A percentile compares a stretch with the other conserved stretches of the same genome.
Evolutionary conservation across 1,284 basidiomycete species (phyloP).

Genomic region (Ceratobasidium sp.): DNA sequence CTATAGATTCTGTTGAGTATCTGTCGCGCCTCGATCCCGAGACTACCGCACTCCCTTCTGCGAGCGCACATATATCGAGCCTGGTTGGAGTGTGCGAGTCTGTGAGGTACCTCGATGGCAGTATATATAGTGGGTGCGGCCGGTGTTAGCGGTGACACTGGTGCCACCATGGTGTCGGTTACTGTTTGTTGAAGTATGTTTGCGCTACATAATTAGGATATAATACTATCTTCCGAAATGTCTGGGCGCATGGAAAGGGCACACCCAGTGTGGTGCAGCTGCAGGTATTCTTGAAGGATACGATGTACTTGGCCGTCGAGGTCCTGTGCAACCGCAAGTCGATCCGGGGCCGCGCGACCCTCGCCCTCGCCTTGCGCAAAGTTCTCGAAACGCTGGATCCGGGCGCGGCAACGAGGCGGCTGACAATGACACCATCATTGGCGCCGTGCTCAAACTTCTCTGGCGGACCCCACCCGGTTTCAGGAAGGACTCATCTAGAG

Average conservation of each 20-base stretch:
- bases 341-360: background rate
- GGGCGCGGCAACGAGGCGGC: background rate
- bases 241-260: background rate
- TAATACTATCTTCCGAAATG: background rate
- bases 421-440: background rate
- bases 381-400: background rate
- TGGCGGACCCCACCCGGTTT: background rate
- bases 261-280: background rate
- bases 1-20: too few species aligned
- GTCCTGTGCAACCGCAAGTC: background rate
- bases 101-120: too few species aligned
- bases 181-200: too few species aligned
- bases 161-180: too few species aligned
- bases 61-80: too few species aligned
- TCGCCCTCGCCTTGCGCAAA: background rate
- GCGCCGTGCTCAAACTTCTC: background rate
- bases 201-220: too few species aligned
- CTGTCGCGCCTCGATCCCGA: too few species aligned
- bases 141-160: too few species aligned
- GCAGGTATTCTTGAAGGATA: background rate
- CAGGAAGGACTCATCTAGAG: background rate
- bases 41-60: too few species aligned
- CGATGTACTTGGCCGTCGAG: background rate
- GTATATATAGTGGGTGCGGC: too few species aligned
- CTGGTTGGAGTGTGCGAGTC: too few species aligned